Conservation (phyloP, 2,329 filamentous ascomycete genomes). For the Alternaria triticina region DNA sequence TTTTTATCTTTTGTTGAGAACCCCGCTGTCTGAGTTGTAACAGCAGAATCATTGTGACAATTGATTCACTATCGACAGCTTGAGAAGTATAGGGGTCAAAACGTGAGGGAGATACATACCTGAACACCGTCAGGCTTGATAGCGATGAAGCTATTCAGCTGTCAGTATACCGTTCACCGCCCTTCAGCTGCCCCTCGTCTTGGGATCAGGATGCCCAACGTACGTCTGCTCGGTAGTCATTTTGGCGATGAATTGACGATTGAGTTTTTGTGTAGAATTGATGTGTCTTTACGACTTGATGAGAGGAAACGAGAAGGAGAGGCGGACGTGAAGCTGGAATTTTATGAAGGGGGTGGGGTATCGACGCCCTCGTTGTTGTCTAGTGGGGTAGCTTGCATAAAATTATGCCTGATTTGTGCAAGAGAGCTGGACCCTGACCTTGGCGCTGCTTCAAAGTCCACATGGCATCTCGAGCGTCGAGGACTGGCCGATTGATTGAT, state of each 20-base stretch:
- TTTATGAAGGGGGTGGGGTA: constrained; percentile 38
- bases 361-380: constrained; percentile 15
- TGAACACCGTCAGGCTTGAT: constrained; percentile 99
- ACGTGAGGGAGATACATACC: constrained; percentile 60
- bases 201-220: constrained; percentile 46
- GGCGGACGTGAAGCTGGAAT: constrained; percentile 28
- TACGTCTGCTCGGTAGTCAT: constrained; percentile 86
- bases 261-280: constrained; percentile 44
- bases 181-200: not conserved
- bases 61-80: not conserved
- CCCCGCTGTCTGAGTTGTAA: not conserved
- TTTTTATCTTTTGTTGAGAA: constrained; percentile 5
- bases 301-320: constrained; percentile 16
- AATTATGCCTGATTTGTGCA: constrained; percentile 13
- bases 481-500: not conserved
- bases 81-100: not conserved
- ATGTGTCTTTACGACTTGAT: constrained; percentile 57
- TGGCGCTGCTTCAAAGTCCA: constrained; percentile 20
- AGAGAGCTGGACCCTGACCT: constrained; percentile 11
- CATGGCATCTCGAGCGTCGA: constrained; percentile 17
- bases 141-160: constrained; percentile 86
- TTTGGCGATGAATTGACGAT: constrained; percentile 39
- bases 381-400: constrained; percentile 18
- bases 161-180: constrained; percentile 38
- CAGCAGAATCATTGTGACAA: not conserved